phyloP scores from a whole-genome alignment of 257 asterid genomes.

The Nicotiana tomentosiformis region DNA sequence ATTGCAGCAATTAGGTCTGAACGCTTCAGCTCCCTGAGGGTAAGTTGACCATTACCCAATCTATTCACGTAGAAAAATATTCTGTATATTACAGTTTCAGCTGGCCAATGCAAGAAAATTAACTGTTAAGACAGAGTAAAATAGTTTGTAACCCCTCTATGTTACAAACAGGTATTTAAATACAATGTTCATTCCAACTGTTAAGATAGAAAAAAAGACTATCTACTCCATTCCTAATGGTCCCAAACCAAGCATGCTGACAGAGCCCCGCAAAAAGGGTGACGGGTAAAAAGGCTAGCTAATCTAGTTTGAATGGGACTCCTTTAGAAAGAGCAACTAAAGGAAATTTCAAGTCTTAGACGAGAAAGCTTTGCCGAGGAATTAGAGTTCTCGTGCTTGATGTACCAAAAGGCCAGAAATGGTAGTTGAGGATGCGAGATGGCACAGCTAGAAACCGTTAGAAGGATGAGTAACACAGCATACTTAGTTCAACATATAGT shows the following conservation, averaged over 20 bases:
- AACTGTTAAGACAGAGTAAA: constrained; percentile 30
- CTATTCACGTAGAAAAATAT: constrained; percentile 98
- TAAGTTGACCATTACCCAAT: constrained; percentile 83
- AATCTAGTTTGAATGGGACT: not conserved
- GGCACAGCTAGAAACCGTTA: not conserved
- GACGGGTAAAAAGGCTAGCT: not conserved
- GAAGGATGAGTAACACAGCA: not conserved
- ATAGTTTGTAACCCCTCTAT: not conserved
- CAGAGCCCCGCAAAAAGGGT: not conserved
- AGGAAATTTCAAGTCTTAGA: not conserved
- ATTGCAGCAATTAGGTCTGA: constrained; percentile 83
- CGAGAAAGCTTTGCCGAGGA: not conserved
- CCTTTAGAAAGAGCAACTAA: not conserved
- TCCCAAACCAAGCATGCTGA: not conserved
- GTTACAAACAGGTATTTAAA: not conserved
- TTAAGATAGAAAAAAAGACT: not conserved
- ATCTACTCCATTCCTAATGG: not conserved
- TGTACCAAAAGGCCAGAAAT: not conserved
- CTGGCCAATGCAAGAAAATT: constrained; percentile 61
- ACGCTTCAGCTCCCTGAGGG: constrained; percentile 91
- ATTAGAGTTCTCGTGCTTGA: not conserved
- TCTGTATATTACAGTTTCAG: constrained; percentile 98
- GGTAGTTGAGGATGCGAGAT: not conserved
- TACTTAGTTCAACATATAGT: not conserved
- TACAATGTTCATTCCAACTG: not conserved